These are phyloP conservation scores for Pseudogymnoascus sp. DNA, from an alignment of 2,329 filamentous ascomycete genomes.

Conservation along the genomic window DNA sequence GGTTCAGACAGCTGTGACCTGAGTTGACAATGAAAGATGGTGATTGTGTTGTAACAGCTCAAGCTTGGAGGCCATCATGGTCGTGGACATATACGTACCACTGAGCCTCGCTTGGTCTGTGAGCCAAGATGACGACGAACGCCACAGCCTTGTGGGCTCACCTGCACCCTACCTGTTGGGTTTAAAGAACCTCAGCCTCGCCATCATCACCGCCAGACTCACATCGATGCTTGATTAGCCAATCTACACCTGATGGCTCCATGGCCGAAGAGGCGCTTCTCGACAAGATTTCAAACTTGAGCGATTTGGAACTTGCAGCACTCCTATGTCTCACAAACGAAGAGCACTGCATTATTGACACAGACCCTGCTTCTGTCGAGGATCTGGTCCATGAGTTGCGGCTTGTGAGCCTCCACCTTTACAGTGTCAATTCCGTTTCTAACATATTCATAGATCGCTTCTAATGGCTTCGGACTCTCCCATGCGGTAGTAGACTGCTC, in stretches of 20 bases:
- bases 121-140: background rate
- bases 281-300: conserved; percentile 67
- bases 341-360: conserved; percentile 85
- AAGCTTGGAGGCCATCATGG: background rate
- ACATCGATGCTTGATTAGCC: background rate
- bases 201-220: conserved; percentile 2
- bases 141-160: background rate
- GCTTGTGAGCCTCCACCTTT: conserved; percentile 42
- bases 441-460: conserved; percentile 47
- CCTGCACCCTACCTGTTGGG: background rate
- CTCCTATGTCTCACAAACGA: conserved; percentile 73
- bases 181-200: conserved; percentile 3
- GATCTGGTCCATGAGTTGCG: conserved; percentile 67
- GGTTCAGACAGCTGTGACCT: background rate
- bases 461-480: conserved; percentile 64
- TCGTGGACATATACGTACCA: conserved; percentile 5
- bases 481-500: conserved; percentile 67
- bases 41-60: background rate
- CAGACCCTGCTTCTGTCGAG: conserved; percentile 53
- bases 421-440: background rate
- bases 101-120: conserved; percentile 6
- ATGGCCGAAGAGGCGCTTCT: conserved; percentile 60
- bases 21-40: conserved; percentile 3
- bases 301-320: conserved; percentile 80
- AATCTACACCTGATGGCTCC: conserved; percentile 18